Percentiles rank a stretch among this genome's conserved stretches.
phyloP scores from a whole-genome alignment of 2,329 filamentous ascomycete species.

The Neofusicoccum ribis region DNA sequence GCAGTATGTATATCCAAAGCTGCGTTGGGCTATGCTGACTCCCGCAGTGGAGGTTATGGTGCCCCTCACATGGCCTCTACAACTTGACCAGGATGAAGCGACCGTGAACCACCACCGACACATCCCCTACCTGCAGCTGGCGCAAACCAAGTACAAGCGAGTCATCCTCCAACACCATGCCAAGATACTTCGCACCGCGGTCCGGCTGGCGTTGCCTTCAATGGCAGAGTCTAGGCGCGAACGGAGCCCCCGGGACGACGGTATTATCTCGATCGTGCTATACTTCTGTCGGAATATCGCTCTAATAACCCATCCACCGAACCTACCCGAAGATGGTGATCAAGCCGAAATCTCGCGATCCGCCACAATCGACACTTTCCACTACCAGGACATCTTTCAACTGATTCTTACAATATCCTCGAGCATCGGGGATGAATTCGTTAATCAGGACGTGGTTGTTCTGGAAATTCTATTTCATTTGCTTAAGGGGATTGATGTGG shows the following conservation, averaged over 20 bases:
- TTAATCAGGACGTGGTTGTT: slow-evolving; percentile 81
- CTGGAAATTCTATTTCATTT: slow-evolving; percentile 92
- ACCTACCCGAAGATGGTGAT: slow-evolving; percentile 77
- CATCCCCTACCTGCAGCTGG: slow-evolving; percentile 82
- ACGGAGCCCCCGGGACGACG: slow-evolving; percentile 76
- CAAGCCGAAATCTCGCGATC: slow-evolving; percentile 87
- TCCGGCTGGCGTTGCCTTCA: slow-evolving; percentile 78
- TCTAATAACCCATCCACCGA: slow-evolving; percentile 74
- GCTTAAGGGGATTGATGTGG: slow-evolving; percentile 82
- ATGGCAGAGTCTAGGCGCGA: slow-evolving; percentile 79
- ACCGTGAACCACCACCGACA: slow-evolving; percentile 93
- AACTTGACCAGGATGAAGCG: slow-evolving; percentile 75
- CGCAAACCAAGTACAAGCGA: slow-evolving; percentile 87
- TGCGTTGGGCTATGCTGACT: slow-evolving; percentile 24
- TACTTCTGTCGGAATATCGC: slow-evolving; percentile 88
- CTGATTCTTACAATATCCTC: slow-evolving; percentile 84
- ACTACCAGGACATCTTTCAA: slow-evolving; percentile 86
- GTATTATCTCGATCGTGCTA: slow-evolving; percentile 85
- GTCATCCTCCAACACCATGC: slow-evolving; percentile 82
- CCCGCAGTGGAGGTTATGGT: slow-evolving; percentile 76
- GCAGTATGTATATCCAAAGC: slow-evolving; percentile 46
- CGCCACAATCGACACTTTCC: slow-evolving; percentile 82
- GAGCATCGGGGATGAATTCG: slow-evolving; percentile 92
- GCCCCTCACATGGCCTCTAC: slow-evolving; percentile 90
- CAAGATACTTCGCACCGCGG: slow-evolving; percentile 75